Evolutionary conservation across 2,329 filamentous ascomycete species (phyloP).

Genomic region (Hortaea werneckii): DNA sequence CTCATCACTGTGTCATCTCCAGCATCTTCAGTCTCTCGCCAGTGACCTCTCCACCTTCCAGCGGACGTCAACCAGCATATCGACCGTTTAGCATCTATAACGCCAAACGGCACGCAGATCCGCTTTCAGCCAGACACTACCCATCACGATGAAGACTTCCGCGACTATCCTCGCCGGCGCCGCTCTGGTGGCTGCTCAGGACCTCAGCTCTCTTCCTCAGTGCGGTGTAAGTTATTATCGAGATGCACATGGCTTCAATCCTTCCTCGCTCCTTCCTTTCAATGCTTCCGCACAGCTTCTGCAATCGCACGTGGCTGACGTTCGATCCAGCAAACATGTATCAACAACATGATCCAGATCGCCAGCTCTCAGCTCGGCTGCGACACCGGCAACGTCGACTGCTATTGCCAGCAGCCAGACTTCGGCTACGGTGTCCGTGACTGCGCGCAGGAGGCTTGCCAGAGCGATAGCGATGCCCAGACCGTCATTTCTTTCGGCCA

Average conservation of each 20-base stretch:
- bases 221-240: conserved; percentile 25
- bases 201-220: conserved; percentile 19
- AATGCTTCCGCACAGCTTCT: not conserved
- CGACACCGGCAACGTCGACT: conserved; percentile 20
- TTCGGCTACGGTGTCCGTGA: conserved; percentile 32
- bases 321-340: conserved; percentile 23
- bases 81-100: too few relatives aligned
- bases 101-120: too few relatives aligned
- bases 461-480: conserved; percentile 12
- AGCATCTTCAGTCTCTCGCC: too few relatives aligned
- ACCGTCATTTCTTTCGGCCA: conserved; percentile 25
- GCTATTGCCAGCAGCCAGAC: conserved; percentile 26
- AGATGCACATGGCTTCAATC: not conserved
- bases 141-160: conserved; percentile 25
- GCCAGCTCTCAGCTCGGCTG: conserved; percentile 23
- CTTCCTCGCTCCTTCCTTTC: not conserved
- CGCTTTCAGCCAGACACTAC: not conserved
- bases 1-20: not conserved
- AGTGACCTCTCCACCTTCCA: too few relatives aligned
- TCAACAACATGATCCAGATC: conserved; percentile 27
- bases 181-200: conserved; percentile 24
- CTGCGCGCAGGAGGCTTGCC: conserved; percentile 28
- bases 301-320: conserved; percentile 2
- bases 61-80: too few relatives aligned
- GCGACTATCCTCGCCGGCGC: conserved; percentile 23